These are phyloP conservation scores for Nicotiana attenuata DNA, from an alignment of 257 asterid species.

Conservation along the genomic window DNA sequence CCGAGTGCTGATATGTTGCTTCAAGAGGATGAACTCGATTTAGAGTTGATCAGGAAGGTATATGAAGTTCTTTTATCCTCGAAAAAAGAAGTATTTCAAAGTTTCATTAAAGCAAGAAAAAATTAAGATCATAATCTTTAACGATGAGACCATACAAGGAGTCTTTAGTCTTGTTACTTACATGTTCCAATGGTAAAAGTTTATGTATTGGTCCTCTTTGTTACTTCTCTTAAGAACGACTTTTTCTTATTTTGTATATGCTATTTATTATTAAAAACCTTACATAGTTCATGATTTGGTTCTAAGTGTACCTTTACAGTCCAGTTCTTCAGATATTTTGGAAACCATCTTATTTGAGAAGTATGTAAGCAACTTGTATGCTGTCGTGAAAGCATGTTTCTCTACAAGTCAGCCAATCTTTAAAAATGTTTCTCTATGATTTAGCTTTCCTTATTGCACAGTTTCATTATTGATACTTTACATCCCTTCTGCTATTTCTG, in stretches of 20 bases:
- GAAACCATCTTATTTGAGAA: background rate
- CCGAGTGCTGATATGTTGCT: constrained; percentile 99
- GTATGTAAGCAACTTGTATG: background rate
- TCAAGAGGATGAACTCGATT: constrained; percentile 69
- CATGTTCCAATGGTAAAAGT: background rate
- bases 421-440: background rate
- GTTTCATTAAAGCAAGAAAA: background rate
- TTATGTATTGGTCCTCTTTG: background rate
- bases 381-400: background rate
- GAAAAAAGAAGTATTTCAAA: background rate
- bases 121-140: background rate
- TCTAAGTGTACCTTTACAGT: background rate
- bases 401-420: background rate
- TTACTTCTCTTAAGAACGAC: background rate
- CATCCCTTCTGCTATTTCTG: background rate
- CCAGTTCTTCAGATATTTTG: background rate
- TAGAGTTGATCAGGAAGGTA: constrained; percentile 84
- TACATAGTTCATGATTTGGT: background rate
- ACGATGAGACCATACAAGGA: background rate
- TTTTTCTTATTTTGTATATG: background rate
- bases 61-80: constrained; percentile 3
- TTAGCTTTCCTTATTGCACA: background rate
- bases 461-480: background rate
- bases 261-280: background rate
- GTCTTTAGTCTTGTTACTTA: background rate